phyloP scores from a whole-genome alignment of 306 rosid species.

The Malus asiatica region DNA sequence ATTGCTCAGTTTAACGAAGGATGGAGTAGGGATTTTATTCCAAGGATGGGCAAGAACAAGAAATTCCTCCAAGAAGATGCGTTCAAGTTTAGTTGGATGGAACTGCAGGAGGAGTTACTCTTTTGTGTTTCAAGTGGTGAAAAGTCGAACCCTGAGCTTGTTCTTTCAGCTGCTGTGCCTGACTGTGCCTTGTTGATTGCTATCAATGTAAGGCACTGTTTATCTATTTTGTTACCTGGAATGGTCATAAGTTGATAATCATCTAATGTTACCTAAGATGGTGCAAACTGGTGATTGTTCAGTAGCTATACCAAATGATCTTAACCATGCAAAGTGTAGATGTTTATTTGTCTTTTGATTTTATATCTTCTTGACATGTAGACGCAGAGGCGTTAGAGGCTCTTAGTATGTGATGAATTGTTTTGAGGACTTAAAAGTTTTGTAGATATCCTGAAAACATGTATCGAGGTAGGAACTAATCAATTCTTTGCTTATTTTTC shows the following conservation, averaged over 20 bases:
- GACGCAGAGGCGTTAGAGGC: background rate
- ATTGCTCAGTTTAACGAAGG: conserved; percentile 36
- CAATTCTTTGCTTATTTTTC: background rate
- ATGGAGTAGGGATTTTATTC: conserved; percentile 6
- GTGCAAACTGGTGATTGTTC: background rate
- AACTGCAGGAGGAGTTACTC: conserved; percentile 21
- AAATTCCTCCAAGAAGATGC: conserved; percentile 4
- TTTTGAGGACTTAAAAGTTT: background rate
- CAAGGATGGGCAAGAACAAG: background rate
- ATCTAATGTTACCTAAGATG: background rate
- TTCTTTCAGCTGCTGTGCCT: conserved; percentile 28
- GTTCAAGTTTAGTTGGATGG: conserved; percentile 5
- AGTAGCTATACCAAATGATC: background rate
- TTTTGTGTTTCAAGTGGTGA: conserved; percentile 23
- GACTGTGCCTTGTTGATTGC: conserved; percentile 18
- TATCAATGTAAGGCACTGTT: conserved; percentile 22
- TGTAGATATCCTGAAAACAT: background rate
- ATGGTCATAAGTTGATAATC: background rate
- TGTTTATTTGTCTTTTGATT: background rate
- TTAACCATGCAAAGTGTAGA: background rate
- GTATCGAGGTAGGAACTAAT: background rate
- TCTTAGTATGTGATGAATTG: background rate
- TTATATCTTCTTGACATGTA: background rate
- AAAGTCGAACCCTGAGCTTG: conserved; percentile 14
- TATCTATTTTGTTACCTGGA: background rate